Evolutionary conservation across 192 early-diverging fungal species (phyloP).

Genomic region (Linnemannia zychae): DNA sequence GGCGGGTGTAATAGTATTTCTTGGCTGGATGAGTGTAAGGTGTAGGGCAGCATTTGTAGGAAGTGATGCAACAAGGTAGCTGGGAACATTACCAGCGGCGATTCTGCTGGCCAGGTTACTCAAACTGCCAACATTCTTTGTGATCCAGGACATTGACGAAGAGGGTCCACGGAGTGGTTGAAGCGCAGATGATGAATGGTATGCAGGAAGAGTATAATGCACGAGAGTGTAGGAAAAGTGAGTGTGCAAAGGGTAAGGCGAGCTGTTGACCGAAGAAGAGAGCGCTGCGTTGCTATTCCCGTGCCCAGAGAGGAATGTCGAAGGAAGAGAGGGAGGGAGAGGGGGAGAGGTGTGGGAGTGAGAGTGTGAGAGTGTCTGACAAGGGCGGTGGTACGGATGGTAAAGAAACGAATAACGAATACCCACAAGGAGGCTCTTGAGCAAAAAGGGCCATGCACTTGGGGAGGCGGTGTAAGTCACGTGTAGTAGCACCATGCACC

Average conservation of each 20-base stretch:
- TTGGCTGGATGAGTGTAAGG: not conserved
- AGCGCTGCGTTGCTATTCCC: not conserved
- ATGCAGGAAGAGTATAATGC: not conserved
- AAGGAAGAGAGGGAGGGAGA: not conserved
- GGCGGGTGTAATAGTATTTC: not conserved
- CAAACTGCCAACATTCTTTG: conserved; percentile 56
- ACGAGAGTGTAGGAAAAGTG: too few relatives aligned
- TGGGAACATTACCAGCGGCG: conserved; percentile 36
- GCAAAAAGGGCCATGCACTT: not conserved
- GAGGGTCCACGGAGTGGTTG: not conserved
- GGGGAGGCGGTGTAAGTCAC: not conserved
- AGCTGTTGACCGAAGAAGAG: not conserved
- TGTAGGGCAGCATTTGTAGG: too few relatives aligned
- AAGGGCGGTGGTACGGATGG: conserved; percentile 8
- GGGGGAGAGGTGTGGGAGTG: not conserved
- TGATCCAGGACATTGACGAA: conserved; percentile 48
- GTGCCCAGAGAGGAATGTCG: not conserved
- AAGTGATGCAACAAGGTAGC: not conserved
- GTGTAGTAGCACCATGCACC: not conserved
- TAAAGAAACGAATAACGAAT: not conserved
- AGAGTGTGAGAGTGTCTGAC: not conserved
- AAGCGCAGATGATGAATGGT: conserved; percentile 2
- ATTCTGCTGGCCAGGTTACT: conserved; percentile 55
- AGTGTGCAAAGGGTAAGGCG: not conserved
- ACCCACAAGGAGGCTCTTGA: not conserved